phyloP scores from a whole-genome alignment of 176 grass and related monocot genomes.

The Cocos nucifera region DNA sequence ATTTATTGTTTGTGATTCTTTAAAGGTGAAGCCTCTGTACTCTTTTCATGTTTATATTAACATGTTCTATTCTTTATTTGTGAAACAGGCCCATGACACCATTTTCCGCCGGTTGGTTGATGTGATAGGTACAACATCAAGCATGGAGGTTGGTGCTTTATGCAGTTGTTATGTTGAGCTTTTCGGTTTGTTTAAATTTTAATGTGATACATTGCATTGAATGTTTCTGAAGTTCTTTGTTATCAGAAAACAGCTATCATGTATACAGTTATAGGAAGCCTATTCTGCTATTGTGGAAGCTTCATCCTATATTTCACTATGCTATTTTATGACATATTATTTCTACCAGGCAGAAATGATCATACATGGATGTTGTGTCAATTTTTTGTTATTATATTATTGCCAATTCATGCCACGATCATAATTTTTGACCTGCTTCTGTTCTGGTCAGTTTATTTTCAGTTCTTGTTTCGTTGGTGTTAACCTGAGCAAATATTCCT shows the following conservation, averaged over 20 bases:
- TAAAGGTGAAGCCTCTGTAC: background rate
- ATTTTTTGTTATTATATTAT: no score
- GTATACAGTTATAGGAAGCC: no score
- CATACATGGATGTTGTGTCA: no score
- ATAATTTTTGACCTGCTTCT: no score
- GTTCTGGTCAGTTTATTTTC: no score
- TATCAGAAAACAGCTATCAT: background rate
- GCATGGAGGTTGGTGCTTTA: constrained; percentile 15
- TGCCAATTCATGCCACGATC: no score
- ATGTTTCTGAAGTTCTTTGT: background rate
- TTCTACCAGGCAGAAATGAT: no score
- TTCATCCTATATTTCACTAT: no score
- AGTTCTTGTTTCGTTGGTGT: background rate
- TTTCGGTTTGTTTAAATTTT: background rate
- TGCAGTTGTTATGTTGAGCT: background rate
- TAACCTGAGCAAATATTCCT: background rate
- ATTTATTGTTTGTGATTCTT: background rate
- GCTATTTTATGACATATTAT: no score
- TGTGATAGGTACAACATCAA: constrained; percentile 18
- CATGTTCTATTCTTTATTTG: background rate
- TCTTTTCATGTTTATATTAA: background rate
- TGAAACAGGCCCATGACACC: constrained; percentile 8
- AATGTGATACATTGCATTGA: background rate
- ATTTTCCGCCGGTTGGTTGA: constrained; percentile 9
- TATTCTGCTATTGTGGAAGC: no score